These are phyloP conservation scores for Vaccinium myrtillus DNA, from an alignment of 148 eudicot genomes.

Conservation along the genomic window DNA sequence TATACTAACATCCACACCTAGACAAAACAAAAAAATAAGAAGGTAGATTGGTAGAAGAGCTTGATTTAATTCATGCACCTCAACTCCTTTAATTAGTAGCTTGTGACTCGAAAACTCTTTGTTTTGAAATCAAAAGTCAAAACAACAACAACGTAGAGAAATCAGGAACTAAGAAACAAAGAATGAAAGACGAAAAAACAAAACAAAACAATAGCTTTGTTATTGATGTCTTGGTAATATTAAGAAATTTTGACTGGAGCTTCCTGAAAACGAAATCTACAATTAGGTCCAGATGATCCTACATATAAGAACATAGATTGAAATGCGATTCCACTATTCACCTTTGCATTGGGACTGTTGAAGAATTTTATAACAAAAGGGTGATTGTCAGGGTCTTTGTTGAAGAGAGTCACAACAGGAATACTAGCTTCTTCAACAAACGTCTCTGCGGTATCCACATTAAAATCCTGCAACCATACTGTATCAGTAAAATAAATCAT, in stretches of 20 bases:
- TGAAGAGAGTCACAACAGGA: constrained; percentile 58
- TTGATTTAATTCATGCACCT: neutral
- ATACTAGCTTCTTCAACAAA: constrained; percentile 55
- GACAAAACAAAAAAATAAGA: too few species aligned
- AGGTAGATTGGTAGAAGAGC: too few species aligned
- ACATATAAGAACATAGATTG: neutral
- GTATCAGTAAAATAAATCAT: constrained; percentile 3
- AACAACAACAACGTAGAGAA: neutral
- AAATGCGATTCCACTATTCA: constrained; percentile 13
- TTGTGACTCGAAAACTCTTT: neutral
- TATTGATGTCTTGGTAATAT: neutral
- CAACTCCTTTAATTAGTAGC: neutral
- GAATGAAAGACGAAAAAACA: neutral
- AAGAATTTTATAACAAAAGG: constrained; percentile 61
- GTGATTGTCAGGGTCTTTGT: constrained; percentile 60
- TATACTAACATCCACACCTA: too few species aligned
- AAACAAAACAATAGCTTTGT: neutral
- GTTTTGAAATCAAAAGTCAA: constrained; percentile 2
- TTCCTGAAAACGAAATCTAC: neutral
- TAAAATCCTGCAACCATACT: constrained; percentile 51
- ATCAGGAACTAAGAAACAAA: neutral
- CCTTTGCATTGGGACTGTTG: constrained; percentile 60
- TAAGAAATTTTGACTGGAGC: neutral
- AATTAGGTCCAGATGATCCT: neutral
- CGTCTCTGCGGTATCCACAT: constrained; percentile 55